These are phyloP conservation scores for Pleurotus pulmonarius DNA, from an alignment of 768 basidiomycete genomes.

Conservation along the genomic window DNA sequence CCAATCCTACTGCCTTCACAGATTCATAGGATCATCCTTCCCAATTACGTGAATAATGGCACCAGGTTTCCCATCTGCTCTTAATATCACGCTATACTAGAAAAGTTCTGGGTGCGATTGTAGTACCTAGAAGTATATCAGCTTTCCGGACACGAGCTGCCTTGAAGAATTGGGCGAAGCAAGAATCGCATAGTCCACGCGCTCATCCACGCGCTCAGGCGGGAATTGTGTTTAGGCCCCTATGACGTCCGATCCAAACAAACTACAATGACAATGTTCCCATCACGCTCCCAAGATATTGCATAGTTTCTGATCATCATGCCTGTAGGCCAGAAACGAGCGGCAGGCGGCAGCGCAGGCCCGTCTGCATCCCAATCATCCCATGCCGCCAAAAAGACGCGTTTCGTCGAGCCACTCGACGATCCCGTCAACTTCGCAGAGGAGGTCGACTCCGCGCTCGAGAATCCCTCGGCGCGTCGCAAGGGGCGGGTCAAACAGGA, in stretches of 20 bases:
- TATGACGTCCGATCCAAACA: neutral
- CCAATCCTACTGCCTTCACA: too few relatives aligned
- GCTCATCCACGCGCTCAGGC: too few relatives aligned
- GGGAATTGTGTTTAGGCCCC: neutral
- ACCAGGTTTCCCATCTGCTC: too few relatives aligned
- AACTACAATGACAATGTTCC: neutral
- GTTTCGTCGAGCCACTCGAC: conserved; percentile 72
- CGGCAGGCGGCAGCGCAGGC: conserved; percentile 31
- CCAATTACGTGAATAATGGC: too few relatives aligned
- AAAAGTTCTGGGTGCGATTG: too few relatives aligned
- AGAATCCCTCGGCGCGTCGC: conserved; percentile 55
- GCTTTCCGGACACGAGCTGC: too few relatives aligned
- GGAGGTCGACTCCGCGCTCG: conserved; percentile 72
- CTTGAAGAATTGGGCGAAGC: too few relatives aligned
- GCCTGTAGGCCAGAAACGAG: conserved; percentile 35
- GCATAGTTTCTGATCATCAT: neutral
- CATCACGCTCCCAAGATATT: neutral
- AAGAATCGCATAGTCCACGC: too few relatives aligned
- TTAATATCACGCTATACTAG: too few relatives aligned
- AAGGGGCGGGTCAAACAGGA: conserved; percentile 79
- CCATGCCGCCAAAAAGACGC: conserved; percentile 62
- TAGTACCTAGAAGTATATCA: too few relatives aligned
- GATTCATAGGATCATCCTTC: too few relatives aligned
- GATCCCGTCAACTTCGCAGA: conserved; percentile 76
- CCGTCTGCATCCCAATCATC: conserved; percentile 21